These are phyloP conservation scores for Diaporthe sp. DNA, from an alignment of 2,329 filamentous ascomycete species.

Conservation along the genomic window DNA sequence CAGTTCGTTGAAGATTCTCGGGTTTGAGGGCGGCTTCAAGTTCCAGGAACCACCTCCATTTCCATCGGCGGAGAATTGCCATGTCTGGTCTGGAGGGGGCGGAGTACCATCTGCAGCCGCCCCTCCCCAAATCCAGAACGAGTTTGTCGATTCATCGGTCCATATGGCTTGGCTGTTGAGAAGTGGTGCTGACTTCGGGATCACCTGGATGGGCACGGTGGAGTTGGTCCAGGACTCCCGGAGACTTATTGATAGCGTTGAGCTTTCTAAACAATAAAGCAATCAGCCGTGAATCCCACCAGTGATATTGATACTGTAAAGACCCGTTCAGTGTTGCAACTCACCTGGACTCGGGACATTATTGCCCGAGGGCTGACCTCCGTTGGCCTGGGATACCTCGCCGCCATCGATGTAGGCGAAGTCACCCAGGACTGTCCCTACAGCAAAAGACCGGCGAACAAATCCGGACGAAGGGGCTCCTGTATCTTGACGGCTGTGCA, in stretches of 20 bases:
- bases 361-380: conserved; percentile 43
- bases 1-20: conserved; percentile 53
- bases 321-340: not conserved
- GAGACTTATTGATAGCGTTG: conserved; percentile 53
- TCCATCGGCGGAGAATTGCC: conserved; percentile 43
- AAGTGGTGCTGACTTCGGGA: conserved; percentile 49
- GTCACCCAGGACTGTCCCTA: conserved; percentile 49
- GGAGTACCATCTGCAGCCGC: conserved; percentile 43
- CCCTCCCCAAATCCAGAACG: conserved; percentile 55
- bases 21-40: conserved; percentile 43
- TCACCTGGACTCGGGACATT: conserved; percentile 42
- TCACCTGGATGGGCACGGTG: conserved; percentile 49
- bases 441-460: conserved; percentile 32
- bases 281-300: not conserved
- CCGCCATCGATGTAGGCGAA: conserved; percentile 57
- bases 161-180: conserved; percentile 51
- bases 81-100: conserved; percentile 48
- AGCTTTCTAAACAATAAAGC: conserved; percentile 46
- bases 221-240: conserved; percentile 53
- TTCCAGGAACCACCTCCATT: conserved; percentile 23
- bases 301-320: not conserved
- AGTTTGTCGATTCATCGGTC: conserved; percentile 48
- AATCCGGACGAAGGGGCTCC: conserved; percentile 3
- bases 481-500: not conserved
- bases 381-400: conserved; percentile 49